These are phyloP conservation scores for Neoconidiobolus thromboides DNA, from an alignment of 371 early-diverging fungal genomes.

Conservation along the genomic window DNA sequence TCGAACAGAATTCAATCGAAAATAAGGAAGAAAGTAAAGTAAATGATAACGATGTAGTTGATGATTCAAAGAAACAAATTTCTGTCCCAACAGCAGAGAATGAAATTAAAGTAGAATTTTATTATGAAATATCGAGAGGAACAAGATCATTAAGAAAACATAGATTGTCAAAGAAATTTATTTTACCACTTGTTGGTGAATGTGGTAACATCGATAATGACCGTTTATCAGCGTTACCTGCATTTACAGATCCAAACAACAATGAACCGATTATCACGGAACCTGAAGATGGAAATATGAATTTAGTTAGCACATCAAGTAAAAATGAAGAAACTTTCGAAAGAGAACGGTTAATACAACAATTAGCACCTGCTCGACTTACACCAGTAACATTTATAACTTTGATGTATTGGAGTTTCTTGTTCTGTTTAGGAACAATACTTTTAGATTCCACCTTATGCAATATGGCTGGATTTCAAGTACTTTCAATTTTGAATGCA, in stretches of 20 bases:
- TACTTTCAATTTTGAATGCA: background rate
- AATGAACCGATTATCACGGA: background rate
- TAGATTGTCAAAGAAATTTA: background rate
- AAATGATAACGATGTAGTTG: background rate
- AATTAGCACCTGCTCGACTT: background rate
- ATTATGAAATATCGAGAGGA: background rate
- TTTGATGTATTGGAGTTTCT: constrained; percentile 3
- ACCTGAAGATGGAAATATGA: background rate
- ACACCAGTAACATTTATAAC: background rate
- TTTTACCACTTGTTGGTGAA: background rate
- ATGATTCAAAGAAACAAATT: background rate
- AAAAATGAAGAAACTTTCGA: no score
- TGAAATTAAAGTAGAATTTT: background rate
- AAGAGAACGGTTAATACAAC: no score
- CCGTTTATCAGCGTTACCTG: background rate
- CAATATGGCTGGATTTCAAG: constrained; percentile 1
- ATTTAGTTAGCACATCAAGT: background rate
- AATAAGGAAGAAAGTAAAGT: background rate
- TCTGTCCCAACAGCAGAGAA: background rate
- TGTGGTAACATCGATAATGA: no score
- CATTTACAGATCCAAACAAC: background rate
- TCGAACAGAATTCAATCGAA: background rate
- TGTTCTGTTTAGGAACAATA: constrained; percentile 3
- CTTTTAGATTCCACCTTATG: constrained; percentile 4
- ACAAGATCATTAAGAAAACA: background rate